Base-by-base conservation (phyloP, 805 yeast genomes). In the Saccharomyces paradoxus region DNA sequence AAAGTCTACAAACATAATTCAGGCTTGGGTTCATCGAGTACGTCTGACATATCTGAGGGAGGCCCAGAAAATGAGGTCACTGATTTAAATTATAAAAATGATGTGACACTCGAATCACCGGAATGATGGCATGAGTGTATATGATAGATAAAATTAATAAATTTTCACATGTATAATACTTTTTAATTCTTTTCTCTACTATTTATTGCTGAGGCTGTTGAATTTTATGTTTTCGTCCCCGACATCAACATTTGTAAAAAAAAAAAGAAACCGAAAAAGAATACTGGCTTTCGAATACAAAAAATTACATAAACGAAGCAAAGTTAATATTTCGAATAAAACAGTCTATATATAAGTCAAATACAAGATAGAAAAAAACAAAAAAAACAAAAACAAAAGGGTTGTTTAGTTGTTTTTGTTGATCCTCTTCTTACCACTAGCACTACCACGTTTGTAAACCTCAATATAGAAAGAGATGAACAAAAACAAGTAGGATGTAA, bases 391-490 rank as follows among this genome's bases (percentile, higher is more conserved):
- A 24, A 24, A 21, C 24, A 46, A 21, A 46, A 13, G 48, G 13
- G n/a, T 17, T 9, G 4, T 7, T 37, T 37, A 37, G 10, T 37
- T 21, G 12, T 14, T 29, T 28, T n/a, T 27, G 37, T 48, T 14
- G 14, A 22, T 49, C 21, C 29, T 29, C 21, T 46, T 37, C n/a
- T 44, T 49, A 31, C 48, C 10, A 71, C 79, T 85, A 48, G 81
- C 71, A 57, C 81, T 80, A 57, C 74, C 71, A 69, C 80, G 82
- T 67, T 76, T 82, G 80, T 87, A 87, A 31, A 84, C 85, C 64
- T 84, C 89, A 58, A 86, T 84, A 74, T 87, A 87, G 74, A 87
- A 87, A 14, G 87, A 83, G 70, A 86, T 78, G 73, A 87, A 87
- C 62, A 87, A 75, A 24, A 87, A 82, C 68, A 87, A 77, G 67